phyloP scores from a whole-genome alignment of 2,329 filamentous ascomycete genomes.

The Sclerotiophoma versabilis region DNA sequence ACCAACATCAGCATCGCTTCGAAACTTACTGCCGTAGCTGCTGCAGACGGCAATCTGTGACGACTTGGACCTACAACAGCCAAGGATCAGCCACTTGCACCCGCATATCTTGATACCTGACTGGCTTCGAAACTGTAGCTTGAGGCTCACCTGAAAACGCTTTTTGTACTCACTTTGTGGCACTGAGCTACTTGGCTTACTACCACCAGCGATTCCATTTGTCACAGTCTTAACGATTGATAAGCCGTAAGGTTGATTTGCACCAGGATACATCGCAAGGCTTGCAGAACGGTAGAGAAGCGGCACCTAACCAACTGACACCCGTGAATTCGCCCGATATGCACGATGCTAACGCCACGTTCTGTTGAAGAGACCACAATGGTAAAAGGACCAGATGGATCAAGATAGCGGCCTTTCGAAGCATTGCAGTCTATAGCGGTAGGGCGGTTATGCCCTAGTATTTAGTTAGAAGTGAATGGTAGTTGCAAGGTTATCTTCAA shows the following conservation, averaged over 20 bases:
- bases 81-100: background rate
- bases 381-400: background rate
- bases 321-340: conserved; percentile 16
- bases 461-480: too few relatives aligned
- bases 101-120: background rate
- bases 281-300: conserved; percentile 5
- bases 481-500: too few relatives aligned
- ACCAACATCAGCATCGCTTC: background rate
- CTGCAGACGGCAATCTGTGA: conserved; percentile 10
- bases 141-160: background rate
- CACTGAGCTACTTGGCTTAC: conserved; percentile 1
- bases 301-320: conserved; percentile 4
- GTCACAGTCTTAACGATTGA: background rate
- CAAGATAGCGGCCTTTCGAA: background rate
- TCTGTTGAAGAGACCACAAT: background rate
- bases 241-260: conserved; percentile 1
- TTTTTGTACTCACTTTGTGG: too few relatives aligned
- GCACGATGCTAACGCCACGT: background rate
- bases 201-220: background rate
- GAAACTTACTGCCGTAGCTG: conserved; percentile 6
- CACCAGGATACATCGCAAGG: background rate
- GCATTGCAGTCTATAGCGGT: too few relatives aligned
- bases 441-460: too few relatives aligned
- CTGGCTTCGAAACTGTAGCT: background rate
- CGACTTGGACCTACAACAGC: background rate